These are phyloP conservation scores for Meripilus lineatus DNA, from an alignment of 1,284 basidiomycete species.

Conservation along the genomic window DNA sequence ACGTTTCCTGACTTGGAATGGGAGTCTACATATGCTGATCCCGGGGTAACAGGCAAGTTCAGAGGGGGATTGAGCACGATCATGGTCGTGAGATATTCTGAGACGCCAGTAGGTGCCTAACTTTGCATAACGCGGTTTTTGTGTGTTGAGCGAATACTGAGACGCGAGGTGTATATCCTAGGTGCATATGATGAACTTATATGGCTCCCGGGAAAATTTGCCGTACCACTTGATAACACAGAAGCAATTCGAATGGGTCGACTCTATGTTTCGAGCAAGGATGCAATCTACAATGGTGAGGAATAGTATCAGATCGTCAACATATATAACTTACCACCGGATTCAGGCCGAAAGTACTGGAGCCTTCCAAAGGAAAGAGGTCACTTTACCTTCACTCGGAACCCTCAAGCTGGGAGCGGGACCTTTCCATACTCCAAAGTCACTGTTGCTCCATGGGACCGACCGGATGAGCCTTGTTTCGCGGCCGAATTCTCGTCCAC, in stretches of 20 bases:
- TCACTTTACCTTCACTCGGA: slow-evolving; percentile 12
- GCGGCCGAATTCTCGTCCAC: slow-evolving; percentile 6
- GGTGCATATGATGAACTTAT: slow-evolving; percentile 13
- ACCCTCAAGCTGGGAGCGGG: neutral
- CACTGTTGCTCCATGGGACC: neutral
- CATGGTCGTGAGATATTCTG: slow-evolving; percentile 11
- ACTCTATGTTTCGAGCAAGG: slow-evolving; percentile 11
- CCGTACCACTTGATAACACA: slow-evolving; percentile 2
- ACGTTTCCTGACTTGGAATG: slow-evolving; percentile 7
- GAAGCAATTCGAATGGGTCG: slow-evolving; percentile 7
- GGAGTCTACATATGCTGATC: slow-evolving; percentile 7
- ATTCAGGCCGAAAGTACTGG: slow-evolving; percentile 12
- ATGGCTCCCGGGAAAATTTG: slow-evolving; percentile 10
- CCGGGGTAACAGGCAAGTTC: slow-evolving; percentile 6
- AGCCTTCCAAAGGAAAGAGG: slow-evolving; percentile 8
- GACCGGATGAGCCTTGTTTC: slow-evolving; percentile 10
- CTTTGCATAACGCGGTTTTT: too few species aligned
- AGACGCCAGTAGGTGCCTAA: slow-evolving; percentile 11
- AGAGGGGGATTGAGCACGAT: slow-evolving; percentile 7
- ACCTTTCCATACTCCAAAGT: slow-evolving; percentile 11
- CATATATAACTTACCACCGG: neutral
- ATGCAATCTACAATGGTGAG: slow-evolving; percentile 11
- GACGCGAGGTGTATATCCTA: too few species aligned
- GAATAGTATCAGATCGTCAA: neutral
- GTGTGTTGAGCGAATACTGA: too few species aligned